Base-by-base conservation (phyloP, 352 stramenopile species). In the Globisporangium polare region DNA sequence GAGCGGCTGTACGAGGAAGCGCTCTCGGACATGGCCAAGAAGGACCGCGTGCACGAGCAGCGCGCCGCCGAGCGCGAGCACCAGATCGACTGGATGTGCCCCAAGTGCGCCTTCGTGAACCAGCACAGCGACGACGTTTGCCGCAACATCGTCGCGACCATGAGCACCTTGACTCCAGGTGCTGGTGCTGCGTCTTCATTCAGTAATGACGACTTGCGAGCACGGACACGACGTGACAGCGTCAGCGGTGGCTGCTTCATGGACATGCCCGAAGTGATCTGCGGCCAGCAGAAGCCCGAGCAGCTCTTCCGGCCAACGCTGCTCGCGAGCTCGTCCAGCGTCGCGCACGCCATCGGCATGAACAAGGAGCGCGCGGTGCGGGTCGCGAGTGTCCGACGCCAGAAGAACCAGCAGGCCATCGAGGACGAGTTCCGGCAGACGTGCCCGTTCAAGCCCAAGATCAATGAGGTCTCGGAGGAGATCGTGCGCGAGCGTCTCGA, bases 1-100 rank as follows among this genome's bases (percentile, higher is more conserved):
- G 84, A 92, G 53, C 72, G 84, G 1, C 62, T 94, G n/a, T 78
- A 94, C 53, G 73, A 80, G 18, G 82, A 94, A 73, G 84, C 82
- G 18, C 54, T 90, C 13, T 75, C 66, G 5, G 84, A 94, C 50
- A 60, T 87, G 27, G 77, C 80, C 42, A 90, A 87, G 62, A 86
- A 84, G 49, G 66, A 83, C 54, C 72, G 80, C 51, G 65, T 77
- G 1, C 55, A 72, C 5, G 74, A 83, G 18, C 76, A 74, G 31
- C 77, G 74, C 8, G 70, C 65, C 20, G 42, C 52, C 8, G 78
- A 89, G 35, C 67, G 70, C 6, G 77, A 86, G 37, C 54, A 80
- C 6, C 55, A 89, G 47, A 65, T 85, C 53, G 71, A 89, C 67
- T 94, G 84, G 84, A 92, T 88, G 71, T 94, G 84, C 26, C 78